Evolutionary conservation across 2,329 filamentous ascomycete species (phyloP).

Genomic region (Calonectria pteridis): DNA sequence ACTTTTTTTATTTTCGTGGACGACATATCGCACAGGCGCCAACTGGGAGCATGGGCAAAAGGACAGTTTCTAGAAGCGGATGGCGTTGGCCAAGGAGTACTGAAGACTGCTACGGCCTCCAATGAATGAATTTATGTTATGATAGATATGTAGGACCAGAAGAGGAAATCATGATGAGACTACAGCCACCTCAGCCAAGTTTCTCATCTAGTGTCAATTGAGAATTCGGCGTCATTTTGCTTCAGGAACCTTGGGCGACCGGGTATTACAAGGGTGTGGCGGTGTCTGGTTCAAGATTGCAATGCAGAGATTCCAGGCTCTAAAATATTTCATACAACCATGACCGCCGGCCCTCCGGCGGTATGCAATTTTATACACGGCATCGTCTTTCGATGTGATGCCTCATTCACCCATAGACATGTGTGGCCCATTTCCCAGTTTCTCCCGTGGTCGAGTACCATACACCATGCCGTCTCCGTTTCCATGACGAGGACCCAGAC

Average conservation of each 20-base stretch:
- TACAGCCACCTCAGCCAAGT: neutral
- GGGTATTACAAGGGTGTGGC: neutral
- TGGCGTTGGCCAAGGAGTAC: constrained; percentile 38
- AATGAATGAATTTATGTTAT: constrained; percentile 41
- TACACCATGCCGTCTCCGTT: constrained; percentile 30
- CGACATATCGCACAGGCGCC: constrained; percentile 34
- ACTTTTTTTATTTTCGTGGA: constrained; percentile 24
- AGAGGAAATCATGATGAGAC: constrained; percentile 22
- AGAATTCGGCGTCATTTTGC: neutral
- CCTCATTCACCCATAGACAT: constrained; percentile 27
- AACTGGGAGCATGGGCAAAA: constrained; percentile 35
- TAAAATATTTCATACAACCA: constrained; percentile 44
- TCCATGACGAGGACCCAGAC: neutral
- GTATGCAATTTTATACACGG: constrained; percentile 43
- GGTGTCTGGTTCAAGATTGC: constrained; percentile 6
- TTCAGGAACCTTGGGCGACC: neutral
- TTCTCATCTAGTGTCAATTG: neutral
- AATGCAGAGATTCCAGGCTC: constrained; percentile 36
- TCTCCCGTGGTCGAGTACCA: constrained; percentile 30
- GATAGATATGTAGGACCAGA: constrained; percentile 43
- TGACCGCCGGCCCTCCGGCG: constrained; percentile 34
- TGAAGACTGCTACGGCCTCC: constrained; percentile 33
- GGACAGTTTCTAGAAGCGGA: constrained; percentile 37
- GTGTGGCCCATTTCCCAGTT: constrained; percentile 16
- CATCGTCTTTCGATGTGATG: constrained; percentile 35